Evolutionary conservation across 805 yeast genomes (phyloP).

Genomic region (Teunomyces pallodes): DNA sequence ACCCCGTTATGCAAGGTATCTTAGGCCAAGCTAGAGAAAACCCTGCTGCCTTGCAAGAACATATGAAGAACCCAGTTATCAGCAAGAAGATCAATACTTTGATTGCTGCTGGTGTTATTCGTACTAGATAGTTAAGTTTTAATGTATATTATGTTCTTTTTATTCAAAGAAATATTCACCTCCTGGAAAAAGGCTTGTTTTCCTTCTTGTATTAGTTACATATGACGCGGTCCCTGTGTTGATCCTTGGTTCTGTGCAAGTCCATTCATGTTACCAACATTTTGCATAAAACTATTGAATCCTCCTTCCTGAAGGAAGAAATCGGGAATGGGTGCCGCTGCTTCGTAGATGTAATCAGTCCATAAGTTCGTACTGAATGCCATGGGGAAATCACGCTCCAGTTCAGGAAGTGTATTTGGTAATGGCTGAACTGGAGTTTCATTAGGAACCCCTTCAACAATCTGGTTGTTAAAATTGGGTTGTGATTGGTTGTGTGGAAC

Average conservation of each 20-base stretch:
- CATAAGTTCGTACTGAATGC: neutral
- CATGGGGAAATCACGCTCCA: neutral
- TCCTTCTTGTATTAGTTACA: too few relatives aligned
- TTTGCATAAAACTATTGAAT: neutral
- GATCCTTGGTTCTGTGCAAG: neutral
- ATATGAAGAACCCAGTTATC: slow-evolving; percentile 94
- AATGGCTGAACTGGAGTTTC: neutral
- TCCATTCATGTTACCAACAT: neutral
- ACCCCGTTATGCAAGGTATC: slow-evolving; percentile 95
- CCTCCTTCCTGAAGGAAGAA: neutral
- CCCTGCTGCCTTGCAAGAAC: slow-evolving; percentile 96
- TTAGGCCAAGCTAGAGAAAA: slow-evolving; percentile 89
- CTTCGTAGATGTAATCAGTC: neutral
- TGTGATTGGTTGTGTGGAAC: neutral
- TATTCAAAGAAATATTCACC: neutral
- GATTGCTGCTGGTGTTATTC: slow-evolving; percentile 95
- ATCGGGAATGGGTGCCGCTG: neutral
- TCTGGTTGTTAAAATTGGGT: neutral
- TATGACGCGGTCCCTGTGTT: neutral
- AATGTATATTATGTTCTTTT: slow-evolving; percentile 2
- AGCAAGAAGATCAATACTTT: slow-evolving; percentile 82
- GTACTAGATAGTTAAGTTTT: slow-evolving; percentile 59
- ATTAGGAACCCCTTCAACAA: neutral
- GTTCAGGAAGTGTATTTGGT: neutral
- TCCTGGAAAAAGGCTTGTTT: neutral